Evolutionary conservation across 2,329 filamentous ascomycete species (phyloP), one percentile per base, ranked within the genome.

Genomic region (Penicillium concentricum): DNA sequence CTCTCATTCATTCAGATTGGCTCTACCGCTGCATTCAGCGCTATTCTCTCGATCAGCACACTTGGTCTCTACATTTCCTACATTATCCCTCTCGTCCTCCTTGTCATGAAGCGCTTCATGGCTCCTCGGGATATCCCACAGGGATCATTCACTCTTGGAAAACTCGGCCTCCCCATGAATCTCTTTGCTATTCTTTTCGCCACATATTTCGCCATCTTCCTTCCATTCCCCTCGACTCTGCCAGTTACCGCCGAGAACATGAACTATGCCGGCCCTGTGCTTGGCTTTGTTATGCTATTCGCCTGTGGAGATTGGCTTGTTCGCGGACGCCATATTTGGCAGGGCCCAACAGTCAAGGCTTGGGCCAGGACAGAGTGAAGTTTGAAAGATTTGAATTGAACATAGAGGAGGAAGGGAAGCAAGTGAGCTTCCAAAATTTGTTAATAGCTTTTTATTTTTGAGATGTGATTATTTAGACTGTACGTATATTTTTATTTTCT

Each of bases 61-160:
- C 76, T 75, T 41, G 77, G 77, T 6, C 74, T 82, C 16, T 77
- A 82, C 24, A 74, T 75, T 48, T 81, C 79, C 24, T 83, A 83
- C 64, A 73, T 82, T 49, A 74, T 82, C 20, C 60, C 62, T 10
- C 76, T 79, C 44, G 59, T 70, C n/a, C 76, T 65, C 12, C 58
- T 78, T 41, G 39, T 66, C n/a, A 28, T 56, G 5, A 67, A 66
- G 58, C 60, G 65, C 0, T 35, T 66, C n/a, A 61, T 39, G 1
- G 48, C 59, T 0, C 62, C 60, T 2, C 51, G 54, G n/a, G 60
- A 63, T 28, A 60, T 70, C 18, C 56, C 64, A 0, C 49, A 54
- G 32, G 70, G 71, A 28, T 50, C 66, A 4, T 75, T 67, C 52
- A 63, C 54, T 9, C 58, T 74, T 1, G 70, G 71, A 0, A 66